Conservation (phyloP, 139 green algal species). For the Micromonas commoda region DNA sequence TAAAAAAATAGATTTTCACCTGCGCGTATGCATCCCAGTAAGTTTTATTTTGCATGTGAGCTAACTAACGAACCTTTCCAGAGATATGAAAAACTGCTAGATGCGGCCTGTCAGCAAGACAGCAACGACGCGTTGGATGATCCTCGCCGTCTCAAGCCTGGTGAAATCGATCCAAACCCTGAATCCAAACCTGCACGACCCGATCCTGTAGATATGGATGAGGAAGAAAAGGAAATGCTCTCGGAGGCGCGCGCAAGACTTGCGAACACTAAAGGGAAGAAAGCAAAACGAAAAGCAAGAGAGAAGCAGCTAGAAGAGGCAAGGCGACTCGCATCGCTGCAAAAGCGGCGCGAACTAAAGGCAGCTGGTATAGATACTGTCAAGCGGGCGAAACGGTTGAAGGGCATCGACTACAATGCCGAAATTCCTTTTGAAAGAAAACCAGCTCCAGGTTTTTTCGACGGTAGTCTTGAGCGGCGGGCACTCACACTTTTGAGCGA, state of each 20-base stretch:
- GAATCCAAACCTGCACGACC: conserved; percentile 85
- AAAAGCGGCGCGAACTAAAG: conserved; percentile 74
- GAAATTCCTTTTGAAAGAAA: conserved; percentile 83
- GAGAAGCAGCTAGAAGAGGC: conserved; percentile 98
- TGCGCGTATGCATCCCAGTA: no score
- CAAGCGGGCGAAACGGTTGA: conserved; percentile 59
- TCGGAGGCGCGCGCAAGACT: conserved; percentile 88
- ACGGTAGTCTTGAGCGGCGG: conserved; percentile 64
- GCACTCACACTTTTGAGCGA: conserved; percentile 26
- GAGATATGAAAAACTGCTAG: conserved; percentile 82
- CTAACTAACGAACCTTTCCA: not conserved
- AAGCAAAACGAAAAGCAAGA: conserved; percentile 95
- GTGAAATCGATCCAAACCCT: conserved; percentile 97
- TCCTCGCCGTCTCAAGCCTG: conserved; percentile 80
- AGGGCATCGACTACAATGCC: conserved; percentile 48
- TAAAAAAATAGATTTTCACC: not conserved
- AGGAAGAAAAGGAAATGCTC: conserved; percentile 99
- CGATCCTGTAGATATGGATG: conserved; percentile 97
- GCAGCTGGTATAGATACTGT: conserved; percentile 60
- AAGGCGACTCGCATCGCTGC: conserved; percentile 78
- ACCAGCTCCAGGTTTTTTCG: conserved; percentile 80
- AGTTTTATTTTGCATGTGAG: not conserved
- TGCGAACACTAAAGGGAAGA: conserved; percentile 98
- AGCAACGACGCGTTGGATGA: conserved; percentile 88
- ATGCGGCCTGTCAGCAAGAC: conserved; percentile 69